Conservation (phyloP, 176 grass and related monocot species). For the Saccharum spontaneum region DNA sequence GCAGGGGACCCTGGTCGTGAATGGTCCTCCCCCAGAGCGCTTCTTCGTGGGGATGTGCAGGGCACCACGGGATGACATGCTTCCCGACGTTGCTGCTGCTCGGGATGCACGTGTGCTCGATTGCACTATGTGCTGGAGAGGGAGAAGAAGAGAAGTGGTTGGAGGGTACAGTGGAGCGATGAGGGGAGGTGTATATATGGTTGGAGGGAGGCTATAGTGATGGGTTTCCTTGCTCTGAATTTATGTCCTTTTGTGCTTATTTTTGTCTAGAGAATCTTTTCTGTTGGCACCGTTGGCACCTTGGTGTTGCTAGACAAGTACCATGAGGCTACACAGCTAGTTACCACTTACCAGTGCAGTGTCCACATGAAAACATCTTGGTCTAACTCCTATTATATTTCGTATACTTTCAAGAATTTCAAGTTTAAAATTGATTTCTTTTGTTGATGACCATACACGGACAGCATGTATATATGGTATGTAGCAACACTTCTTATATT, state of each 20-base stretch:
- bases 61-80: not conserved
- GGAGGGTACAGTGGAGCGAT: too few relatives aligned
- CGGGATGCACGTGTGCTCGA: too few relatives aligned
- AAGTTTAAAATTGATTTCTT: not conserved
- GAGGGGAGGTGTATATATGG: not conserved
- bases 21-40: not conserved
- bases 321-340: not conserved
- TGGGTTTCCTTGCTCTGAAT: not conserved
- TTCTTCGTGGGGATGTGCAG: not conserved
- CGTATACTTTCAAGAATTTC: not conserved
- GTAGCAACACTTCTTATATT: too few relatives aligned
- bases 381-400: not conserved
- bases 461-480: too few relatives aligned
- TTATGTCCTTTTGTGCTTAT: not conserved
- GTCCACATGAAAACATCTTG: not conserved
- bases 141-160: too few relatives aligned
- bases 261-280: not conserved
- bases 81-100: too few relatives aligned
- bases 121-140: too few relatives aligned
- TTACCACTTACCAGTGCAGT: not conserved
- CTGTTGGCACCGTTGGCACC: not conserved
- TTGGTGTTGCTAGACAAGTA: not conserved
- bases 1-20: constrained; percentile 9
- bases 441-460: too few relatives aligned
- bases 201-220: not conserved